Evolutionary conservation across 345 rosid species (phyloP), one percentile per base, ranked within the genome.

Genomic region (Linum lewisii): DNA sequence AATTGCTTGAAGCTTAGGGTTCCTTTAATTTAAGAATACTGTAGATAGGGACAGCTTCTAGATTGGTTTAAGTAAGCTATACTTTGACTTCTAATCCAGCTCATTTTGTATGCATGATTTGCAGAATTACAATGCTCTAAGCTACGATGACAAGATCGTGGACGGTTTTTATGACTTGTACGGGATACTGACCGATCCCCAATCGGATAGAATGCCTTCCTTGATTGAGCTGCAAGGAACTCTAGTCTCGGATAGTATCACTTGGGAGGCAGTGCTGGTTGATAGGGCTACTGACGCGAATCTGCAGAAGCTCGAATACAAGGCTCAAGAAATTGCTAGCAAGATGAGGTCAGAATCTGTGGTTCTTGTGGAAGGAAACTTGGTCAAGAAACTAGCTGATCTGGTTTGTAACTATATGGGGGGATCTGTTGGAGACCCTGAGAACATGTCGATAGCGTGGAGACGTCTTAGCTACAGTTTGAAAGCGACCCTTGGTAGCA

Each of bases 61-160:
- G 5, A 34, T 34, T 34, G n/a, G n/a, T n/a, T n/a, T n/a, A n/a
- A 34, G 7, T 34, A 34, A 34, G 7, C 38, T 5, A 11, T 76
- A 66, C 62, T 68, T 76, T 79, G 81, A n/a, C n/a, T n/a, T n/a
- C n/a, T 85, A 74, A 82, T 79, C 69, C 59, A 63, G 69, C 81
- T 80, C 78, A 79, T 77, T 66, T 81, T 64, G 58, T 79, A 67
- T 77, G 62, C 79, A 60, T 74, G 70, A 66, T 74, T 84, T 79
- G 77, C 95, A 91, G 95, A 84, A 86, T 78, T 91, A 88, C 73
- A 86, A 81, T 83, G 79, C 87, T 78, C 98, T 91, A 69, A 80
- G 89, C 69, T 91, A 84, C 72, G 96, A 88, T 77, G 98, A 91
- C 88, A 91, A 86, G 84, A 79, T 91, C 75, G 45, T 83, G 82